Evolutionary conservation across 2,329 filamentous ascomycete genomes (phyloP), one percentile per base, ranked within the genome.

Genomic region (Xylariales sp.): DNA sequence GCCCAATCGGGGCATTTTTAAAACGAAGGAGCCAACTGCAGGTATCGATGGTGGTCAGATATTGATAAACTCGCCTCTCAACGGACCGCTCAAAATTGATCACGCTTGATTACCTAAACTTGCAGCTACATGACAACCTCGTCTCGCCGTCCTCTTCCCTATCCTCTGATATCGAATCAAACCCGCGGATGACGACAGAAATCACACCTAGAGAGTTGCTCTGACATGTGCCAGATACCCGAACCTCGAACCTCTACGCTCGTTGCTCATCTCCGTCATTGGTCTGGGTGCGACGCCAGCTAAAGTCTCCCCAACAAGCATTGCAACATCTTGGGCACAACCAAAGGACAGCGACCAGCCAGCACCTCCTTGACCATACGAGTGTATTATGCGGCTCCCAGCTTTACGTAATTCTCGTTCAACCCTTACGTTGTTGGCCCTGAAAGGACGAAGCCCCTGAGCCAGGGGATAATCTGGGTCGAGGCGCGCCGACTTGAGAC

Each of bases 321-420:
- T 44, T 10, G 46, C 49, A 14, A 65, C 60, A 32, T 68, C 64
- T 16, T 51, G 50, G 9, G 64, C 64, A 40, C 63, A 66, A 1
- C 64, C 65, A 45, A 67, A 67, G 1, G 58, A 60, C 42, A 68
- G 42, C 34, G 54, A 63, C 68, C 68, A 70, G 4, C 67, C 68
- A 3, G 65, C 61, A 4, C 65, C 68, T 4, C 66, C 66, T 36
- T 71, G 68, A 1, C 68, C 68, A 45, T 71, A 70, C 1, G 58
- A 62, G 40, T 71, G 68, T 3, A 70, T 58, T 32, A 69, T 64
- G n/a, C 58, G 57, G 46, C 59, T 63, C 8, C 50, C 48, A 12
- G 51, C 43, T 38, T 51, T 42, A 27, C 60, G 57, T 11, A 63
- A 51, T 45, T 71, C 68, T 1, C 64, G 57, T 50, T 70, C 67